Percentiles rank a stretch among this genome's conserved stretches.
Evolutionary conservation across 257 asterid species (phyloP).

Genomic region (Solanum pimpinellifolium): DNA sequence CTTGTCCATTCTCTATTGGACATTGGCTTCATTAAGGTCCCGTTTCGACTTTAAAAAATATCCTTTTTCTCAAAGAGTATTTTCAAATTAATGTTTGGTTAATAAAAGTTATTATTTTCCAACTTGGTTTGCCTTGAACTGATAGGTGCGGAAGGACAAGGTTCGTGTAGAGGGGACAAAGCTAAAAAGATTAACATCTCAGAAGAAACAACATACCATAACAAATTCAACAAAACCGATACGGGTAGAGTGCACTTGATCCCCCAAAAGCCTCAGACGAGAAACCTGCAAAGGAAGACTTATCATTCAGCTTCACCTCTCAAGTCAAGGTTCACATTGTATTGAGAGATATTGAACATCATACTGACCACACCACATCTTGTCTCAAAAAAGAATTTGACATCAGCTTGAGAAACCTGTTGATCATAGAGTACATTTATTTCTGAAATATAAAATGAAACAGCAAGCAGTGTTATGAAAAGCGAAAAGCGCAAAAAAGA

Average conservation of each 20-base stretch:
- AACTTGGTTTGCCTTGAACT: background rate
- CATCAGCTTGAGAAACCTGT: slow-evolving; percentile 78
- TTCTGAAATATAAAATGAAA: background rate
- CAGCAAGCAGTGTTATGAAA: background rate
- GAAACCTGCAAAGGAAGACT: slow-evolving; percentile 55
- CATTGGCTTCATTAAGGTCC: background rate
- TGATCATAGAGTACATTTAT: background rate
- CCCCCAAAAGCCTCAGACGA: slow-evolving; percentile 92
- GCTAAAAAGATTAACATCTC: background rate
- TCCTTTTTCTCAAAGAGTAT: background rate
- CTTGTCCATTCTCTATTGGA: background rate
- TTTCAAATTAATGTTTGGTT: background rate
- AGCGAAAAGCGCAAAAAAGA: background rate
- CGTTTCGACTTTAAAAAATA: background rate
- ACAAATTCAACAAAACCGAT: slow-evolving; percentile 84
- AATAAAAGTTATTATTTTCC: background rate
- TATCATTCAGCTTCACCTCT: background rate
- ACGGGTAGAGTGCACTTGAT: slow-evolving; percentile 78
- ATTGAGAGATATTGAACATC: background rate
- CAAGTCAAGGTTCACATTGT: background rate
- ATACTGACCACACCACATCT: slow-evolving; percentile 78
- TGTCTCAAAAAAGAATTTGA: slow-evolving; percentile 70
- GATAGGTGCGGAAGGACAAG: background rate
- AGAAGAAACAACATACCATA: slow-evolving; percentile 33
- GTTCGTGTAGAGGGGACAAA: background rate